Base-by-base conservation (phyloP, 495 filamentous ascomycete species). In the Xylona heveae region DNA sequence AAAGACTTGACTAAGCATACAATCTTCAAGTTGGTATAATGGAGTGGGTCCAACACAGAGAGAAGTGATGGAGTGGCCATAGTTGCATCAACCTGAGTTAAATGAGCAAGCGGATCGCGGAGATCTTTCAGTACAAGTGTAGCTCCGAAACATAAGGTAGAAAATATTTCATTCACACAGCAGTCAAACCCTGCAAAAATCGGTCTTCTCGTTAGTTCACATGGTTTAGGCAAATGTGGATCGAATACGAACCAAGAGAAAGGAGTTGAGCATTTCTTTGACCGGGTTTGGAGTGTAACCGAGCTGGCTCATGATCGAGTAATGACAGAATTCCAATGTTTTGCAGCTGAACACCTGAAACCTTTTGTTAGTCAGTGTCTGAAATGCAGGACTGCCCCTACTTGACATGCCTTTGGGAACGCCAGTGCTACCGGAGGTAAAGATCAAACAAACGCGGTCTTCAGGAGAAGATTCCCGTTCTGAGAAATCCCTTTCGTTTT, bases 161-260 rank as follows among this genome's bases (percentile, higher is more conserved):
- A 52, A 19, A 58, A 58, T 6, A 58, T 46, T 30, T 57, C 54
- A 27, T 51, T 44, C 13, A 55, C 50, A 24, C 39, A 42, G 0
- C 52, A 52, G 34, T 58, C 54, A 34, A 58, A n/a, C n/a, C n/a
- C n/a, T n/a, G n/a, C n/a, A n/a, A n/a, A n/a, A n/a, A n/a, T n/a
- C n/a, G n/a, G n/a, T n/a, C n/a, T n/a, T n/a, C n/a, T n/a, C n/a
- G n/a, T n/a, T n/a, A n/a, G n/a, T n/a, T n/a, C n/a, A n/a, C n/a
- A n/a, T n/a, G n/a, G n/a, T n/a, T n/a, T n/a, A n/a, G n/a, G n/a
- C n/a, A n/a, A n/a, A n/a, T n/a, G n/a, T n/a, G n/a, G n/a, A n/a
- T n/a, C n/a, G n/a, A n/a, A n/a, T n/a, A n/a, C n/a, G n/a, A 58
- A 3, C 34, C 49, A 12, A 34, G 35, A 0, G 46, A 53, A 42